Evolutionary conservation across 2,329 filamentous ascomycete genomes (phyloP).

Genomic region (Bipolaris oryzae): DNA sequence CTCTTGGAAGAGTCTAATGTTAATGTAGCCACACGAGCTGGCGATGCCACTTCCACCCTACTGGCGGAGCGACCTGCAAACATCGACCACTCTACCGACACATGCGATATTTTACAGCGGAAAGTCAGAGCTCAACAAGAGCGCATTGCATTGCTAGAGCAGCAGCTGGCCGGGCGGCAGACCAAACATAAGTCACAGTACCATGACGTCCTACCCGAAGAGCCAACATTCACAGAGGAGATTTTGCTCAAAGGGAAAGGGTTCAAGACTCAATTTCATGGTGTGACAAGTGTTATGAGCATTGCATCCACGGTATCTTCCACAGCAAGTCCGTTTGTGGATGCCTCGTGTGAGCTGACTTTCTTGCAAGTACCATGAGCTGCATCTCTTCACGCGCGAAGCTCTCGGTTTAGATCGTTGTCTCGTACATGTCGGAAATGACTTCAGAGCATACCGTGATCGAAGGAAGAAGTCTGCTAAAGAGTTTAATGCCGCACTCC

Average conservation of each 20-base stretch:
- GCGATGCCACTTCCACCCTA: constrained; percentile 15
- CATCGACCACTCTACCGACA: constrained; percentile 4
- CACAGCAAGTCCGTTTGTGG: neutral
- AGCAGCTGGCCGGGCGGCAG: constrained; percentile 32
- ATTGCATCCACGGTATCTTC: constrained; percentile 42
- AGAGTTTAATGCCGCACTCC: constrained; percentile 20
- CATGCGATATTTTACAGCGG: constrained; percentile 32
- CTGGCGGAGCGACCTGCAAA: constrained; percentile 10
- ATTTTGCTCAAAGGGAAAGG: constrained; percentile 52
- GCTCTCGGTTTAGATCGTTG: constrained; percentile 38
- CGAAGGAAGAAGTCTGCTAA: constrained; percentile 37
- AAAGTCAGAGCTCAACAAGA: constrained; percentile 41
- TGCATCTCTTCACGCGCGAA: constrained; percentile 44
- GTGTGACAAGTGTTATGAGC: constrained; percentile 50
- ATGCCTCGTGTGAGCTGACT: constrained; percentile 12
- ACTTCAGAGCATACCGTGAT: constrained; percentile 44
- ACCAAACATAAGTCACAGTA: constrained; percentile 23
- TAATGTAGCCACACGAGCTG: constrained; percentile 32
- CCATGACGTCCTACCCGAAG: constrained; percentile 18
- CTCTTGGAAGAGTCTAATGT: constrained; percentile 39
- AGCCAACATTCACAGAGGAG: constrained; percentile 39
- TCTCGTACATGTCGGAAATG: constrained; percentile 37
- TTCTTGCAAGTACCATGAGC: constrained; percentile 41
- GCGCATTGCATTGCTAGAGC: constrained; percentile 41
- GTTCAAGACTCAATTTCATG: constrained; percentile 55